phyloP scores from a whole-genome alignment of 208 protist species.

The Trypanosoma cruzi region DNA sequence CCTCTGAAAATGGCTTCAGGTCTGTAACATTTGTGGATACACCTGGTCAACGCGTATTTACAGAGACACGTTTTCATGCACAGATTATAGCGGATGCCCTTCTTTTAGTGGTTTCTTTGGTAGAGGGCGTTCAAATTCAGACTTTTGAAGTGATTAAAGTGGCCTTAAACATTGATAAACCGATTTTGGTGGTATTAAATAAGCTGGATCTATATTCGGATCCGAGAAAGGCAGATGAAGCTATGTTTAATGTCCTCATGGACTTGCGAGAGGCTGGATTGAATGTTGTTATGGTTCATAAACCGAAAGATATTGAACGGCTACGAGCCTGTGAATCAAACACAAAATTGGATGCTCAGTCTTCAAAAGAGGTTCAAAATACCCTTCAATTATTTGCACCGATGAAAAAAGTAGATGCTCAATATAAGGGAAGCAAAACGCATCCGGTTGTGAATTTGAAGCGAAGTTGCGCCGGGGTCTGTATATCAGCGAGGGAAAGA shows the following conservation, averaged over 20 bases:
- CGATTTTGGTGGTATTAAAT: constrained; percentile 86
- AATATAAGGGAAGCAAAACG: constrained; percentile 66
- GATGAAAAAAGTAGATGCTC: constrained; percentile 67
- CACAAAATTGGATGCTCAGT: not conserved
- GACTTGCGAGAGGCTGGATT: constrained; percentile 68
- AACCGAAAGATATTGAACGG: constrained; percentile 36
- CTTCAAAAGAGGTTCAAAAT: not conserved
- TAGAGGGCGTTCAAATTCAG: constrained; percentile 82
- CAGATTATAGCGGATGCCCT: constrained; percentile 70
- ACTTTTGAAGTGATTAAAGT: constrained; percentile 88
- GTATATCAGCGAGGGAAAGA: constrained; percentile 63
- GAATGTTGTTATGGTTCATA: constrained; percentile 62
- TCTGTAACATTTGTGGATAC: constrained; percentile 90
- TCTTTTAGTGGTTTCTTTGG: constrained; percentile 80
- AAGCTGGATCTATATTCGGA: constrained; percentile 88
- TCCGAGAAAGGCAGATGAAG: constrained; percentile 37
- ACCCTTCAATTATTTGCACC: constrained; percentile 49
- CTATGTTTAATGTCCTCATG: constrained; percentile 41
- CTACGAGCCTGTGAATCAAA: constrained; percentile 4
- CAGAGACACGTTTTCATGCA: constrained; percentile 78
- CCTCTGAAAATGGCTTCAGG: constrained; percentile 12
- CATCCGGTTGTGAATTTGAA: constrained; percentile 67
- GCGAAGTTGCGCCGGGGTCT: constrained; percentile 75
- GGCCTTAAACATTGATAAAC: constrained; percentile 82
- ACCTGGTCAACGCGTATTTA: constrained; percentile 86